Percentiles rank a stretch among this genome's conserved stretches.
phyloP scores from a whole-genome alignment of 225 moss, liverwort and hornwort species.

The Asterella californica region DNA sequence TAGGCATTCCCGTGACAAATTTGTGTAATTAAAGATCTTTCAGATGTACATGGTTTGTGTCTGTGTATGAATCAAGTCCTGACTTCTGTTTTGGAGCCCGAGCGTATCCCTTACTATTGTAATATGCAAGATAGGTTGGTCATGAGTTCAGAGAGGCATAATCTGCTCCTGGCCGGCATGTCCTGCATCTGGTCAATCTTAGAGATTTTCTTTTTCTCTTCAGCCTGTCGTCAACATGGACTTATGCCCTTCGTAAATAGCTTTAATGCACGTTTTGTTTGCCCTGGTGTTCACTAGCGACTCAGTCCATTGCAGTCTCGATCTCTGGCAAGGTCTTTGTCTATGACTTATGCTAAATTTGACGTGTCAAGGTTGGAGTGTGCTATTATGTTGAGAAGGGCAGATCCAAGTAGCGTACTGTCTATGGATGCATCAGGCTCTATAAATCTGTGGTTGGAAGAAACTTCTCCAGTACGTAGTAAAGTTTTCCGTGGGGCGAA shows the following conservation, averaged over 20 bases:
- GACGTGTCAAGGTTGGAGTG: not conserved
- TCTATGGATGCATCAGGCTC: not conserved
- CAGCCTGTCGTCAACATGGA: not conserved
- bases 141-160: not conserved
- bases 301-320: not conserved
- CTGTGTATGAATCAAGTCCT: constrained; percentile 17
- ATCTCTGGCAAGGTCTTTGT: not conserved
- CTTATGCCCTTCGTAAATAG: not conserved
- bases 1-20: constrained; percentile 14
- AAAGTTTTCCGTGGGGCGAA: not conserved
- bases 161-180: not conserved
- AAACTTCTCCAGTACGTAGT: not conserved
- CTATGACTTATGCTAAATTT: not conserved
- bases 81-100: not conserved
- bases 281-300: too few species aligned
- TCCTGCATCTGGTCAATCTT: not conserved
- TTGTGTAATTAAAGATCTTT: constrained; percentile 12
- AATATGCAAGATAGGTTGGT: constrained; percentile 1
- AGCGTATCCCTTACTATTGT: not conserved
- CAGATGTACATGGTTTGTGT: constrained; percentile 18
- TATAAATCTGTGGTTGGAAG: not conserved
- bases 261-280: not conserved
- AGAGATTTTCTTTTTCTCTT: not conserved
- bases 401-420: not conserved
- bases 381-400: not conserved